These are phyloP conservation scores for Mucor lusitanicus DNA, from an alignment of 371 early-diverging fungal species.

Conservation along the genomic window DNA sequence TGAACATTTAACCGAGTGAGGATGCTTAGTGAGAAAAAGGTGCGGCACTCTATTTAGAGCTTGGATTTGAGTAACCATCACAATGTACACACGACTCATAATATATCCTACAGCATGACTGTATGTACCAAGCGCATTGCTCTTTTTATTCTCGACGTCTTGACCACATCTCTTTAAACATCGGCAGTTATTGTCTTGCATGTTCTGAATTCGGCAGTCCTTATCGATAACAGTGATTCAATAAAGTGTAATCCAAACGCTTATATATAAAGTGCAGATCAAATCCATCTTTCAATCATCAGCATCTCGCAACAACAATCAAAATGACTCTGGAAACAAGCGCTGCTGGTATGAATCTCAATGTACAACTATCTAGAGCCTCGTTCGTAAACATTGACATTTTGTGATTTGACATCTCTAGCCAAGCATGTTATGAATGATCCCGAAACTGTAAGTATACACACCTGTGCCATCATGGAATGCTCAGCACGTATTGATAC, in stretches of 20 bases:
- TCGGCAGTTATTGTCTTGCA: not conserved
- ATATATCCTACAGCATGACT: too few relatives aligned
- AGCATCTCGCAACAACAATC: not conserved
- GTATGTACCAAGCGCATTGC: not conserved
- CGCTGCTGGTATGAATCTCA: not conserved
- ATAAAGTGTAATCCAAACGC: not conserved
- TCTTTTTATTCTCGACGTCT: not conserved
- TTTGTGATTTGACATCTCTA: not conserved
- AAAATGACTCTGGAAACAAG: not conserved
- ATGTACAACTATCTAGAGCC: too few relatives aligned
- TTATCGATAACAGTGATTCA: not conserved
- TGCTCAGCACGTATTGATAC: not conserved
- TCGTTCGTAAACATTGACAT: not conserved
- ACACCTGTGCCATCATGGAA: not conserved
- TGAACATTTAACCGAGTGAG: not conserved
- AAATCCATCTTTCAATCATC: not conserved
- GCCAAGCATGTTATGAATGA: constrained; percentile 44
- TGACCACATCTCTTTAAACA: not conserved
- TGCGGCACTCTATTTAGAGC: not conserved
- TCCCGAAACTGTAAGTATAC: constrained; percentile 29
- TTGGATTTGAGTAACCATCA: not conserved
- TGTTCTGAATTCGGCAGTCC: not conserved
- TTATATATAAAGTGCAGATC: not conserved
- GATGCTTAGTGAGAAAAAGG: not conserved
- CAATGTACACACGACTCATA: not conserved